Base-by-base conservation (phyloP, 768 basidiomycete species). In the Amanita rubescens region DNA sequence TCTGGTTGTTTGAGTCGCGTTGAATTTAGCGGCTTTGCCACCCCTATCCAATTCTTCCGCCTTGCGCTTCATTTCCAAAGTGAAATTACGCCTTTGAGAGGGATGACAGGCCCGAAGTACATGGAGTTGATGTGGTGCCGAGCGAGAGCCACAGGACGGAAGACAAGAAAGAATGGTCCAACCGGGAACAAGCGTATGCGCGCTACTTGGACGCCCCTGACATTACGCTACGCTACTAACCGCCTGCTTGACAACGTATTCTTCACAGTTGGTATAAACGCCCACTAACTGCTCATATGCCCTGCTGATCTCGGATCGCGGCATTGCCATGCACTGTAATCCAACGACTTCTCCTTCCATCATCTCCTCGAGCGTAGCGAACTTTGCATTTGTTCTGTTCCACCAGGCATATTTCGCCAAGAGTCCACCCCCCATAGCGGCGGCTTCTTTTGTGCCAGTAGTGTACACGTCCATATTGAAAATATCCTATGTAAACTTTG, bases 381-480 rank as follows among this genome's bases (percentile, higher is more conserved):
- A 49, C 3, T 68, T 69, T 1, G 67, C 71, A 55, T 73, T 69
- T 46, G 62, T 59, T n/a, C 61, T 63, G 41, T 71, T 75, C 84
- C 84, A 87, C 81, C 81, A 85, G 2, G 82, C 78, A 63, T 77
- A 89, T 61, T 80, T 82, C 5, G 86, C 87, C 50, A 89, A 70
- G 25, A 86, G 65, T 5, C 83, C 86, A 32, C 86, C 87, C 37
- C 87, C 87, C 64, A 81, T 79, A 7, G 77, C 84, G 8, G 84
- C 86, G 22, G 82, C 85, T 65, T 87, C 85, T 63, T 82, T 81
- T 0, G 81, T 82, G 9, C 68, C 66, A 15, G 83, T 82, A 30
- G 85, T 76, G 63, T 82, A 90, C 11, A 87, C 83, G 41, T 82
- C 79, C 73, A 90, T 84, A 42, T 75, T 75, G 57, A 94, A 84